Evolutionary conservation across 331 rosid genomes (phyloP), one percentile per base, ranked within the genome.

Genomic region (Prunus yedoensis): DNA sequence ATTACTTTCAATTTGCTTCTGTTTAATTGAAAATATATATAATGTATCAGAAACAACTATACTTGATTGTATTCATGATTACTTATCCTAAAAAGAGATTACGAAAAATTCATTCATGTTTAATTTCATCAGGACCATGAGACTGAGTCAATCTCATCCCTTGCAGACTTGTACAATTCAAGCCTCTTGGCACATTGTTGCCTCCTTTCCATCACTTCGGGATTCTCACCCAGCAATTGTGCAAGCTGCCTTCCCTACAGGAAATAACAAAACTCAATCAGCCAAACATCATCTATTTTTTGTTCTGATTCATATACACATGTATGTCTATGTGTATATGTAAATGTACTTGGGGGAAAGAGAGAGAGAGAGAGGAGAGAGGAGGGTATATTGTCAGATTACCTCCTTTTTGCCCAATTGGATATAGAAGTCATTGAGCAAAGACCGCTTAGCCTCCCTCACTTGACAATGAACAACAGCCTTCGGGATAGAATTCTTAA

Each of bases 381-480:
- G 14, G 46, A 30, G 50, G 57, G 62, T 25, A 10, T 1, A 65
- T 21, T 47, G 45, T 54, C 32, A 30, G 43, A 13, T 11, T 89
- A 94, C 97, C 98, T 90, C 91, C 61, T 71, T 91, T 81, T 46
- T 84, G 81, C 96, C 90, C 71, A 94, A 71, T 78, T 85, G 87
- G 3, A 79, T 30, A 51, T 88, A 94, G 73, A 94, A 91, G 76
- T 83, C 87, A 76, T 91, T 87, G 2, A 94, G 82, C 74, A 94
- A 80, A 70, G 96, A 87, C 70, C 85, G 83, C 75, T 87, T 75
- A 56, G 93, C 91, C 78, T 87, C 93, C 80, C 82, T 81, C 79
- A 94, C 98, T 90, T 91, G 98, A 81, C 96, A 94, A 70, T 94
- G 93, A 85, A 91, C 98, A 67, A 89, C 94, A 74, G 97, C 90